Percentiles rank a stretch among this genome's conserved stretches.
phyloP scores from a whole-genome alignment of 306 rosid species.

The Neltuma alba region DNA sequence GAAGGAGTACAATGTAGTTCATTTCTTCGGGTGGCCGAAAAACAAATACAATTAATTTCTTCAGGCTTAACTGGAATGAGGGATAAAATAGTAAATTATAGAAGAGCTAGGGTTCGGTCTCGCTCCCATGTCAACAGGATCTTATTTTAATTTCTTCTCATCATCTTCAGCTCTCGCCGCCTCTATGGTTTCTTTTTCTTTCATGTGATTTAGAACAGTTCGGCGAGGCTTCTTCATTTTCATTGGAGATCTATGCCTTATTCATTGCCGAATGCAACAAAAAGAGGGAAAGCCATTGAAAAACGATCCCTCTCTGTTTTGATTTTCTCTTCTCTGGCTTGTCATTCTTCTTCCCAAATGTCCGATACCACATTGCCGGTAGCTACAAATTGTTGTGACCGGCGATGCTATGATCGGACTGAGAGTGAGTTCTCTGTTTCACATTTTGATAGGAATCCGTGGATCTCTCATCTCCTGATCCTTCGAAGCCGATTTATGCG shows the following conservation, averaged over 20 bases:
- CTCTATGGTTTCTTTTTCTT: neutral
- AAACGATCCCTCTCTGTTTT: neutral
- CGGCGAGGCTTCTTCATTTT: neutral
- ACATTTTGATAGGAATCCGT: conserved; percentile 7
- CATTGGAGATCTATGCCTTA: neutral
- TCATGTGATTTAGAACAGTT: neutral
- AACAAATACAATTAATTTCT: too few relatives aligned
- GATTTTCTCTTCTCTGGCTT: neutral
- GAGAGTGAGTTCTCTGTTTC: neutral
- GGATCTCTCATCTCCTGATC: neutral
- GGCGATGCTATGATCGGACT: conserved; percentile 20
- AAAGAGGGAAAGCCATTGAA: neutral
- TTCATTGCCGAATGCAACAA: neutral
- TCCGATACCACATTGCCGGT: conserved; percentile 6
- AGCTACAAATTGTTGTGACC: neutral
- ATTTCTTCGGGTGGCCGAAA: too few relatives aligned
- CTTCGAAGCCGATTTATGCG: neutral
- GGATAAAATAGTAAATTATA: too few relatives aligned
- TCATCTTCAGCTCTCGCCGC: neutral
- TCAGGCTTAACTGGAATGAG: too few relatives aligned
- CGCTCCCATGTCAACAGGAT: neutral
- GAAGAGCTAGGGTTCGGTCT: neutral
- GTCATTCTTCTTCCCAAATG: neutral
- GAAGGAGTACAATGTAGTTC: too few relatives aligned
- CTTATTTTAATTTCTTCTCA: too few relatives aligned